Conservation (phyloP, 441 rosid species). For the Gossypium laxum region DNA sequence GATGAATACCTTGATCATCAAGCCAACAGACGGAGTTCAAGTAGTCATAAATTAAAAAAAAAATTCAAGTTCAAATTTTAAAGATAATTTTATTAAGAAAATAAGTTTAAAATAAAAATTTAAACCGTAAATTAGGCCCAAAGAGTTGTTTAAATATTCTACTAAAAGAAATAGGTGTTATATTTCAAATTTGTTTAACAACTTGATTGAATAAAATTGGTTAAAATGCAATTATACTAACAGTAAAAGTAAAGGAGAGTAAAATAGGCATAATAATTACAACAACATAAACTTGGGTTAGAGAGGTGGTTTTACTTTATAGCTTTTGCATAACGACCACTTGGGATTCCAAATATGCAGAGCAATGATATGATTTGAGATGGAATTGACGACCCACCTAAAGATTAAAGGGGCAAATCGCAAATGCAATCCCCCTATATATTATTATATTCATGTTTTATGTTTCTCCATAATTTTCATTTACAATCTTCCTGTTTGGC, state of each 20-base stretch:
- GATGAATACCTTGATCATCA: rapidly evolving
- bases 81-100: no score
- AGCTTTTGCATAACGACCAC: slow-evolving; percentile 27
- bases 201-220: neutral
- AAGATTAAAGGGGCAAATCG: slow-evolving; percentile 14
- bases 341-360: slow-evolving; percentile 38
- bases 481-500: neutral
- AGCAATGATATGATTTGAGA: slow-evolving; percentile 25
- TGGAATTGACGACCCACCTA: slow-evolving; percentile 35
- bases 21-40: rapidly evolving
- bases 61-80: no score
- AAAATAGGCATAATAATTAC: neutral
- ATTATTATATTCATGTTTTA: neutral
- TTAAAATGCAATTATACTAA: neutral
- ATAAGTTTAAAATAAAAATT: no score
- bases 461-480: neutral
- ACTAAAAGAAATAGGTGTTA: no score
- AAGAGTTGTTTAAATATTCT: no score
- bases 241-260: neutral
- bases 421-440: neutral
- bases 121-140: no score
- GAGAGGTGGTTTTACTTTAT: neutral
- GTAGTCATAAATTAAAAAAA: no score
- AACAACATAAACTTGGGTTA: neutral
- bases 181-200: no score